Base-by-base conservation (phyloP, 2,329 filamentous ascomycete genomes). In the Aspergillus costaricaensis region DNA sequence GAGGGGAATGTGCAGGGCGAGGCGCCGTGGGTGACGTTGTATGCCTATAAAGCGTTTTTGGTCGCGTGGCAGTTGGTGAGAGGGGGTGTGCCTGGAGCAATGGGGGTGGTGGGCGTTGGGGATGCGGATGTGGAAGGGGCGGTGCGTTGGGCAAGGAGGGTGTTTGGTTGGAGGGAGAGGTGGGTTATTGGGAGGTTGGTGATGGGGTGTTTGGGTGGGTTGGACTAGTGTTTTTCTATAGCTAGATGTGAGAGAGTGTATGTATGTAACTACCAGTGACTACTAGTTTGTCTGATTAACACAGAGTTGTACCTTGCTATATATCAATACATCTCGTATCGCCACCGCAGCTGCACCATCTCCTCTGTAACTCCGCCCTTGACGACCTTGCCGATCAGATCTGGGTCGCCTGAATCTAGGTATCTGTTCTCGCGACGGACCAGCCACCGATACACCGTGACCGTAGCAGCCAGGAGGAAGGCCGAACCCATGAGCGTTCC, bases 361-460 rank as follows among this genome's bases (percentile, higher is more conserved):
- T 80, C 77, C 52, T 77, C 72, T 0, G 78, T 80, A 4, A 80
- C 78, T 8, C 78, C 78, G 3, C 75, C 75, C 56, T 74, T 77
- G 15, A 77, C 69, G 4, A 72, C 78, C 67, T 78, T 77, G 0
- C 71, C 75, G 58, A 80, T 74, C 56, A 74, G 39, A 3, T 66
- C 70, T 1, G 69, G 69, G n/a, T 77, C 70, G 3, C 72, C 75
- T 0, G 76, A 76, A 44, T 79, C 76, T 53, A 80, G 59, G 1
- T 75, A 73, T 38, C 61, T 70, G 64, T 79, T 80, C 62, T 79
- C 77, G 2, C 76, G 72, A 51, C 73, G 41, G 4, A 80, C 65
- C 4, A 76, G 51, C 73, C 74, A 77, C 15, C 76, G 71, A 56
- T 79, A 79, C 8, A 71, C 48, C 3, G 76, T 78, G 17, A 79